Base-by-base conservation (phyloP, 768 basidiomycete species). In the Hygrophoropsis aurantiaca region DNA sequence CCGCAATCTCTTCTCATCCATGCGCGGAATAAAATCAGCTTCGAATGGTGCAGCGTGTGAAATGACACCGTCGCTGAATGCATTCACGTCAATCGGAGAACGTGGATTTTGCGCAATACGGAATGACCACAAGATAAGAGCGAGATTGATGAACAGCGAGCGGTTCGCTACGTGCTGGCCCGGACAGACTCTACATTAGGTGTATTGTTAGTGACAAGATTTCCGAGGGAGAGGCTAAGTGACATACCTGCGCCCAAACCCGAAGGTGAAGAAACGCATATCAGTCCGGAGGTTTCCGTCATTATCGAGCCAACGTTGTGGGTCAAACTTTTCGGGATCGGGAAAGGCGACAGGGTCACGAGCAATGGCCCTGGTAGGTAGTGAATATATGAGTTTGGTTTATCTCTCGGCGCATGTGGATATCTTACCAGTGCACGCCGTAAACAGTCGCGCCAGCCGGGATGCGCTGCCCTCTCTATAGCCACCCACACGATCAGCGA, bases 101-200 rank as follows among this genome's bases (percentile, higher is more conserved):
- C 59, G 53, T 0, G 76, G 72, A 47, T 82, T 77, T 24, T 74
- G 56, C 4, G 62, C 66, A 24, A 87, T 62, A 0, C 62, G 71
- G 67, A 85, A 86, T 0, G 82, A 76, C 81, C 83, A 85, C 9
- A 83, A 70, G 8, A 80, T 60, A 15, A 83, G 66, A 0, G 82
- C 80, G 0, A 81, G 78, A 53, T 81, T 85, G 39, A 86, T 67
- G 58, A 81, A 83, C 0, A 85, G 57, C 1, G 84, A 85, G 11
- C 59, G 49, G 11, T 70, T 57, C 8, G 62, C 60, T 11, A 61
- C 41, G 57, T 82, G 74, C 49, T 76, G 74, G 1, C 82, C 81
- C 2, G 79, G 80, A 47, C 82, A 85, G 1, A 83, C 73, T 23
- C 81, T 76, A 23, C 11, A 51, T 30, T 18, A 26, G 33, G 33